These are phyloP conservation scores for Zanthoxylum bungeanum DNA, from an alignment of 345 rosid genomes.

Conservation along the genomic window DNA sequence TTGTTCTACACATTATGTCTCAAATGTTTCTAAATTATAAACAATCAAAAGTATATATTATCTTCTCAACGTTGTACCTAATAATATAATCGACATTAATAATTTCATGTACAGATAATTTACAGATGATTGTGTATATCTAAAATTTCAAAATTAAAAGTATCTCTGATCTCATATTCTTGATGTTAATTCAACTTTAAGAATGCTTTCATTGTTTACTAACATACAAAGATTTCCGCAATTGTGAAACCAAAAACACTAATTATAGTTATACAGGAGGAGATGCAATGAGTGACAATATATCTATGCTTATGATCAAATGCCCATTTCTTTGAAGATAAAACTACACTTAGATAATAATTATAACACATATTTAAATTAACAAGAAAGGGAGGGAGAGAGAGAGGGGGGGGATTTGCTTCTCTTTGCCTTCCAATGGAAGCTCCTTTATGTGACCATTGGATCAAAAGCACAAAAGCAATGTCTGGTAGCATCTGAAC, in stretches of 20 bases:
- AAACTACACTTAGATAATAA: neutral
- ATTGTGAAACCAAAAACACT: neutral
- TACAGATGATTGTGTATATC: neutral
- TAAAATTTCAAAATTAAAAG: neutral
- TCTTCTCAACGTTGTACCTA: neutral
- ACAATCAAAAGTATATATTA: neutral
- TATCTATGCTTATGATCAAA: neutral
- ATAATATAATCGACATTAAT: no score
- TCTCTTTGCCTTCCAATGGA: conserved; percentile 40
- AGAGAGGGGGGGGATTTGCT: neutral
- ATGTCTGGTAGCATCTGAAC: conserved; percentile 16
- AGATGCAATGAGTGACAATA: neutral
- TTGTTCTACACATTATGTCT: neutral
- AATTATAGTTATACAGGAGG: neutral
- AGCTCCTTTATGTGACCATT: conserved; percentile 52
- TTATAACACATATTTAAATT: neutral
- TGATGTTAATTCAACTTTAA: neutral
- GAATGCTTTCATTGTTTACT: neutral
- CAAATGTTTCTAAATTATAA: neutral
- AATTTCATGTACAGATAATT: neutral
- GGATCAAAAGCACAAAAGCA: conserved; percentile 42
- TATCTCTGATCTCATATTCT: neutral
- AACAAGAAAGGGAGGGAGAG: neutral
- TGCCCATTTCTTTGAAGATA: neutral
- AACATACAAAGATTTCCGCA: neutral